Conservation (phyloP, 108 stramenopile genomes). For the Cylindrotheca closterium region DNA sequence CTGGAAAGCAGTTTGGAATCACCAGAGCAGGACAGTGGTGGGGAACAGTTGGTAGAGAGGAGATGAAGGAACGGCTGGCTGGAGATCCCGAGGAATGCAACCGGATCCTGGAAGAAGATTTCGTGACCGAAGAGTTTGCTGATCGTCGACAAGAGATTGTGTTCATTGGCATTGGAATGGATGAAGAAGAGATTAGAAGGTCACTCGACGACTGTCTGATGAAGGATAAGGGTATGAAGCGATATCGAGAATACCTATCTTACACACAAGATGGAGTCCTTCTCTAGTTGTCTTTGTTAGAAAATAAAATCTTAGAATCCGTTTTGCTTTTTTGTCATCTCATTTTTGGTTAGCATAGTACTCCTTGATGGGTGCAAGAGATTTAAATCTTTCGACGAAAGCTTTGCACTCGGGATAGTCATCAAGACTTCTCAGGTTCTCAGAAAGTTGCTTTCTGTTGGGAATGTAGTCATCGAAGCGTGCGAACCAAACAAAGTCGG, state of each 20-base stretch:
- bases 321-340: neutral
- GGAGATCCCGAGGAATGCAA: slow-evolving; percentile 66
- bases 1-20: slow-evolving; percentile 91
- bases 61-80: slow-evolving; percentile 68
- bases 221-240: slow-evolving; percentile 64
- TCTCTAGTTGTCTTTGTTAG: neutral
- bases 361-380: slow-evolving; percentile 28
- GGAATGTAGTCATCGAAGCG: slow-evolving; percentile 16
- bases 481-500: slow-evolving; percentile 36
- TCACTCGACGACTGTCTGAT: slow-evolving; percentile 76
- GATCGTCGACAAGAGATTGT: slow-evolving; percentile 94
- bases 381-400: slow-evolving; percentile 31
- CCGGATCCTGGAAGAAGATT: slow-evolving; percentile 80
- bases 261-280: too few species aligned
- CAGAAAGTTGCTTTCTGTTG: slow-evolving; percentile 9
- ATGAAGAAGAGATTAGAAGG: slow-evolving; percentile 60
- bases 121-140: slow-evolving; percentile 83
- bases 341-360: slow-evolving; percentile 20
- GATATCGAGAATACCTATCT: slow-evolving; percentile 52
- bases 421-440: slow-evolving; percentile 22
- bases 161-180: slow-evolving; percentile 76
- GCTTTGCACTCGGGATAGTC: slow-evolving; percentile 30
- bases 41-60: slow-evolving; percentile 62
- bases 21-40: slow-evolving; percentile 92
- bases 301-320: neutral